Base-by-base conservation (phyloP, 1,284 basidiomycete genomes). In the Sporisorium sorghi region DNA sequence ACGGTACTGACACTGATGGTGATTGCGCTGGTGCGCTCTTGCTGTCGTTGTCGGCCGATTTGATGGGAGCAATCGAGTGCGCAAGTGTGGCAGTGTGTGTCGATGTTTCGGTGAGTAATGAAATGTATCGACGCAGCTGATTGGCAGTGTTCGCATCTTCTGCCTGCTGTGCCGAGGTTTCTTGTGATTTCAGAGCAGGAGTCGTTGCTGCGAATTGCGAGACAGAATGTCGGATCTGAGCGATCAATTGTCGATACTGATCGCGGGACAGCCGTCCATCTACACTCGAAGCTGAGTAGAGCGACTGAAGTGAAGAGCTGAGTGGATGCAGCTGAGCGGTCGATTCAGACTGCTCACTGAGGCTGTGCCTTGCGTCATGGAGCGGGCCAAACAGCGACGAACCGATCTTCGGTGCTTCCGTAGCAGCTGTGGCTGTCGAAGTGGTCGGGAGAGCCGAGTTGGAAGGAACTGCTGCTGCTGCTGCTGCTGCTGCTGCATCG, bases 211-310 rank as follows among this genome's bases (percentile, higher is more conserved):
- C 58, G n/a, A 75, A 75, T n/a, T 65, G 63, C 24, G 64, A 46
- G 19, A 71, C 51, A 10, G 73, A 71, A 21, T 65, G 63, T 35
- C 73, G 73, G 42, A 75, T 59, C 47, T 67, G 68, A 51, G 67
- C 50, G 40, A 75, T 62, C 24, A 75, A 42, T 19, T 71, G 60
- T 14, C 63, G 63, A 51, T 67, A 75, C 51, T 71, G 57, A 5
- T 71, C 63, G n/a, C 73, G 73, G 7, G 67, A 68, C 14, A 75
- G 64, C 21, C 55, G 30, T 5, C 58, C 50, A 17, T 51, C 59
- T 1, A 48, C 23, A 32, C 26, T 59, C 0, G 56, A 56, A 9
- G 52, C 46, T 5, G 67, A 57, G 49, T 71, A 71, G 23, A 75
- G 61, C 8, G 64, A 59, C 28, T 75, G 68, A 5, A 63, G 40